Evolutionary conservation across 2,329 filamentous ascomycete species (phyloP), one percentile per base, ranked within the genome.

Genomic region (Blastomyces emzantsi): DNA sequence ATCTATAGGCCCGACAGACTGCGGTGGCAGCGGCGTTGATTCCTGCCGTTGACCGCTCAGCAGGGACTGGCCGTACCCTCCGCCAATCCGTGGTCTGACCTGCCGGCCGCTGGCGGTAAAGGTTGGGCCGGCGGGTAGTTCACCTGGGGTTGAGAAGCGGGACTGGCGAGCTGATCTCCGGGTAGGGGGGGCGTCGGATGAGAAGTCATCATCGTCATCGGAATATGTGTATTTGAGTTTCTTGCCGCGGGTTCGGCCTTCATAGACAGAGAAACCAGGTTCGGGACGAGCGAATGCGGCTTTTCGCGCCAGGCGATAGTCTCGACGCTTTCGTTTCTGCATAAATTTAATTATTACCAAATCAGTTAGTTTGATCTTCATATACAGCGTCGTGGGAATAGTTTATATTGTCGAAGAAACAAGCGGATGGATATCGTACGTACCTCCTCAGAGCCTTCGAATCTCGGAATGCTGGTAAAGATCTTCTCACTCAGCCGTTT

Each of bases 181-280:
- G 22, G 86, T 90, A 7, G 87, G 84, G 19, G n/a, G 5, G 22
- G 79, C 78, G 65, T 80, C 92, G 73, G 74, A 83, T 61, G 78
- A 81, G 57, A 86, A 85, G 19, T 87, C 85, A 45, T 88, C 88
- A 68, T 95, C 90, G 30, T 95, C 90, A 61, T 97, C 92, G 0
- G 92, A 95, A 73, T 90, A 99, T 0, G 91, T 99, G 73, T 99
- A 99, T 76, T 92, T 95, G 78, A 96, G 89, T 66, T 93, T 89
- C 80, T 99, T 97, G 63, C 94, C 94, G 64, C 94, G 87, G 5
- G 95, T 99, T 62, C 94, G 90, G 60, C 94, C 94, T 78, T 99
- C 94, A 74, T 99, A 99, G 64, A 96, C 81, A 0, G 92, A 97
- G 73, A 93, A 95, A 4, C 92, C 92, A 11, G 89, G 88, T 69